Evolutionary conservation across 164 flowering plant genomes (phyloP), one percentile per base, ranked within the genome.

Genomic region (Magnolia kwangsiensis): DNA sequence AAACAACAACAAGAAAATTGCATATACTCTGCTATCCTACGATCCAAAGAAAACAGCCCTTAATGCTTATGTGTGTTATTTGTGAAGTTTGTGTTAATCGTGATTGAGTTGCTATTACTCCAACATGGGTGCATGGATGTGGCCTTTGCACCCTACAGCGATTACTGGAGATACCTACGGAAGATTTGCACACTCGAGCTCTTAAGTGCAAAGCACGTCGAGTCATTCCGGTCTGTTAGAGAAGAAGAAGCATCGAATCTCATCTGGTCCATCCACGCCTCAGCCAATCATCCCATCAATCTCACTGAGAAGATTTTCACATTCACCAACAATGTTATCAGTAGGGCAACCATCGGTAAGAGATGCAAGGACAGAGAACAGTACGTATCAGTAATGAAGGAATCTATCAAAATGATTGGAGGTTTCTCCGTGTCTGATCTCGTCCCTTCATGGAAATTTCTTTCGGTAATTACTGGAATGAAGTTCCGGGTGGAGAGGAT

Each of bases 161-260:
- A 69, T 31, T 83, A 79, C 67, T 86, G 88, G 88, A 76, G 87
- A 51, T 83, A 84, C n/a, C 45, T 86, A 27, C 11, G 5, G 50
- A 67, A 67, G 71, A 29, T 67, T 1, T 67, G 71, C 71, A 6
- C 29, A 7, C 7, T 75, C 45, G 85, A 84, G 70, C 84, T 86
- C 51, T 51, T 86, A 9, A 83, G 78, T 63, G 20, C 79, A 1
- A 78, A 67, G 73, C 69, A 84, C 0, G 87, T 86, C 3, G 82
- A 79, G 31, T 74, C 82, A 0, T 81, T 82, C 20, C 58, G 75
- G 23, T 64, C 77, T 2, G 14, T 83, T 2, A 77, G 88, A 45
- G 88, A 79, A 73, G 84, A 86, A 49, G 88, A 82, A 73, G 80
- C 76, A 3, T 50, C 63, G 8, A 82, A 74, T 74, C 51, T 83